Evolutionary conservation across 1,284 basidiomycete species (phyloP), one percentile per base, ranked within the genome.

Genomic region (Sporisorium graminicola): DNA sequence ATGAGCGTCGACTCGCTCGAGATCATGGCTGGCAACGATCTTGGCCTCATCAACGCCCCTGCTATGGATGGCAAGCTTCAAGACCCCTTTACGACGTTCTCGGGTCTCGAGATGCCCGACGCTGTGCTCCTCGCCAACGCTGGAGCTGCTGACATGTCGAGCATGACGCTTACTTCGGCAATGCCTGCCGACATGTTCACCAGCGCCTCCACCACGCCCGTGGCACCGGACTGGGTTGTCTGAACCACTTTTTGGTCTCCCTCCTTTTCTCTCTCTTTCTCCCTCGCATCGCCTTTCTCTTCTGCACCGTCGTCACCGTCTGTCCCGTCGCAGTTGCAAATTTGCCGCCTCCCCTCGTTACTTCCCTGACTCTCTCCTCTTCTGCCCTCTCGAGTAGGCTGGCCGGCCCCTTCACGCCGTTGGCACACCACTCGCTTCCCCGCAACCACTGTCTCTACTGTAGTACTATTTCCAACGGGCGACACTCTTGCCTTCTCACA

Each of bases 11-110:
- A 68, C 52, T 59, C 58, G 42, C 20, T 72, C 22, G 61, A 68
- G 55, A 72, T 72, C 58, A 62, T 68, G 61, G 62, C 65, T 37
- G 65, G 65, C 65, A 76, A 76, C 74, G 68, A 76, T 33, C 59
- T 76, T 20, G 74, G 74, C 42, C 62, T 76, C 50, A 72, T 76
- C 65, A 68, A 71, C 59, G 74, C 65, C 8, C 57, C 58, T 10
- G 37, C 49, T 6, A 54, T 68, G 52, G 68, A 72, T 43, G 65
- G 58, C 65, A 62, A 76, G 65, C 74, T 72, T 6, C 65, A 72
- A 40, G 68, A 76, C 33, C 74, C 68, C 20, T 72, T 76, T 51
- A 51, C 26, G 24, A 59, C 49, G 58, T 57, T 72, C 24, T 35
- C 58, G 22, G 61, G 61, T 24, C 47, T 69, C 27, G 67, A 66